Base-by-base conservation (phyloP, 2,329 filamentous ascomycete genomes). In the Calonectria honghensis region DNA sequence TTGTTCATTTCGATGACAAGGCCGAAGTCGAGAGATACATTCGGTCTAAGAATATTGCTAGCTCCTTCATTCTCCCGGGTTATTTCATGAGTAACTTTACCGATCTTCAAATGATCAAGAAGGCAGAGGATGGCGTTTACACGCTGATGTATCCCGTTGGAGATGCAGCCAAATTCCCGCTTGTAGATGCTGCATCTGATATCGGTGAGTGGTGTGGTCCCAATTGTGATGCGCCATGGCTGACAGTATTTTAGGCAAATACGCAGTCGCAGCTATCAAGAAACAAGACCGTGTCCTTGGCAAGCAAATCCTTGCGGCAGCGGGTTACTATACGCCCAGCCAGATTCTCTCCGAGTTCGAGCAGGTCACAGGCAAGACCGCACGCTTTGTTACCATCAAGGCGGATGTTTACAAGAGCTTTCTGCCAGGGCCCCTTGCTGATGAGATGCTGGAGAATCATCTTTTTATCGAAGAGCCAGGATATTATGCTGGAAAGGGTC, bases 1-100 rank as follows among this genome's bases (percentile, higher is more conserved):
- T 61, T 13, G 57, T 61, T n/a, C 57, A 61, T 14, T 61, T 61
- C 41, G 57, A 61, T 18, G 57, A 41, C 57, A 61, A 61, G 35
- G 57, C 57, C 13, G 57, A 61, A 6, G 57, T 61, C 29, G 57
- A 61, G 24, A 24, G n/a, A 61, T 61, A 61, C 35, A 61, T 61
- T 61, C 32, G 57, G 5, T 41, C 35, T 6, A 61, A 41, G 57
- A 41, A 61, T 3, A 35, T 41, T 24, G 13, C n/a, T 35, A 61
- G 57, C 57, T 41, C 57, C 14, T 61, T 61, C 24, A 41, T 61
- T 35, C 57, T 61, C n/a, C 57, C 57, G 3, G 57, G 57, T 2
- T 61, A 61, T 16, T 41, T 61, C 24, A 61, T 39, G 35, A 41
- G 57, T 35, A 61, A 61, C n/a, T 41, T 61, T 9, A 61, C 57